Evolutionary conservation across 495 filamentous ascomycete species (phyloP).

Genomic region (Penicillium verhagenii): DNA sequence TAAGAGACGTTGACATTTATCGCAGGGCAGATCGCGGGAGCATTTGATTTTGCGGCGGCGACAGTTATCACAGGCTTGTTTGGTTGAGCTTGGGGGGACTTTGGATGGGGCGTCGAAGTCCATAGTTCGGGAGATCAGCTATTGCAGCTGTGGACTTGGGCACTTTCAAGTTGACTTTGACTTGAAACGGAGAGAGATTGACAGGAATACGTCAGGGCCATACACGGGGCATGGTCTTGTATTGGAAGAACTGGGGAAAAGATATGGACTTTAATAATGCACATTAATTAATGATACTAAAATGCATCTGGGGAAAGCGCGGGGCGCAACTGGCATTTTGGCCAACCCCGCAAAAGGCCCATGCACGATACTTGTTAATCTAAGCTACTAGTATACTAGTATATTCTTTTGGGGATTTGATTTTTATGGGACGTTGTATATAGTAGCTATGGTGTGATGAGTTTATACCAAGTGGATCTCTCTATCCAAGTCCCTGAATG

Average conservation of each 20-base stretch:
- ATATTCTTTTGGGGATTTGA: too few species aligned
- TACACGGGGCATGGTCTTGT: background rate
- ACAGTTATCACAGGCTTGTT: slow-evolving; percentile 49
- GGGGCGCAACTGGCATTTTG: background rate
- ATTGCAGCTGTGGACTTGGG: too few species aligned
- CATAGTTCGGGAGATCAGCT: too few species aligned
- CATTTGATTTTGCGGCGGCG: slow-evolving; percentile 48
- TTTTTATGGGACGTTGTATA: too few species aligned
- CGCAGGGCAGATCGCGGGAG: slow-evolving; percentile 42
- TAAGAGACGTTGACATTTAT: slow-evolving; percentile 46
- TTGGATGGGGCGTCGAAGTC: background rate
- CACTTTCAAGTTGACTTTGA: too few species aligned
- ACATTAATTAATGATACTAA: background rate
- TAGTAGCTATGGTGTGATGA: background rate
- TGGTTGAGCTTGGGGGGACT: slow-evolving; percentile 7
- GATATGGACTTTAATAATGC: background rate
- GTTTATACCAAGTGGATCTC: too few species aligned
- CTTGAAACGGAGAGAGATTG: too few species aligned
- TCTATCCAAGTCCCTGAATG: background rate
- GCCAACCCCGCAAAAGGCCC: background rate
- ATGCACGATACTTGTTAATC: too few species aligned
- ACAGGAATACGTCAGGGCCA: background rate
- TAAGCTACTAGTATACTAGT: too few species aligned
- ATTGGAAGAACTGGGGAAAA: background rate
- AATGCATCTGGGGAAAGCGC: background rate